phyloP scores from a whole-genome alignment of 2,329 filamentous ascomycete species.

The Diaporthe sp. region DNA sequence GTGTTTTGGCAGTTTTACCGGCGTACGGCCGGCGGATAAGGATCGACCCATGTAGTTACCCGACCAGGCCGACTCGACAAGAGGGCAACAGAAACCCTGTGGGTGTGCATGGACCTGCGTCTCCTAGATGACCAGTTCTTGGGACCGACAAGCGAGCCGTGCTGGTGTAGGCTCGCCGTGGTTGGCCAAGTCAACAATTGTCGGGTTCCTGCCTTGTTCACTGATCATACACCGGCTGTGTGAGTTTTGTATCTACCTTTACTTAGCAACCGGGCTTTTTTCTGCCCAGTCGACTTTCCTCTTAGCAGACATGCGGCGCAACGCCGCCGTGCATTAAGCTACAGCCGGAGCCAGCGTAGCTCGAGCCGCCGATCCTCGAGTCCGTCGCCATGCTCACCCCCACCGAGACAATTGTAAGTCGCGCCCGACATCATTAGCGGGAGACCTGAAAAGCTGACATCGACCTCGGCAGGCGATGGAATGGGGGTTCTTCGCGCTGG shows the following conservation, averaged over 20 bases:
- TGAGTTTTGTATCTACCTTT: neutral
- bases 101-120: neutral
- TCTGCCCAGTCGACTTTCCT: neutral
- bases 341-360: neutral
- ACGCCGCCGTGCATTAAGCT: neutral
- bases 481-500: conserved; percentile 29
- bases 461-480: conserved; percentile 21
- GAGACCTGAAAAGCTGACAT: neutral
- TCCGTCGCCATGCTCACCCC: conserved; percentile 21
- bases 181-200: neutral
- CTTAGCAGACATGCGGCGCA: neutral
- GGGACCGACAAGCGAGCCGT: neutral
- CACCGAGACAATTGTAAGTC: conserved; percentile 24
- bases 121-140: neutral
- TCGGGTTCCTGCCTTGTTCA: neutral
- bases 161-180: neutral
- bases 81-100: neutral
- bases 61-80: neutral
- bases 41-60: neutral
- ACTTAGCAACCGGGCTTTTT: neutral
- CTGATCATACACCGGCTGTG: neutral
- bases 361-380: neutral
- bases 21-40: neutral
- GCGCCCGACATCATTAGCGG: too few relatives aligned
- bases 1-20: neutral